A percentile compares a stretch with the other conserved stretches of the same genome.
These are phyloP conservation scores for Trametes coccinea DNA, from an alignment of 768 basidiomycete genomes.

Conservation along the genomic window DNA sequence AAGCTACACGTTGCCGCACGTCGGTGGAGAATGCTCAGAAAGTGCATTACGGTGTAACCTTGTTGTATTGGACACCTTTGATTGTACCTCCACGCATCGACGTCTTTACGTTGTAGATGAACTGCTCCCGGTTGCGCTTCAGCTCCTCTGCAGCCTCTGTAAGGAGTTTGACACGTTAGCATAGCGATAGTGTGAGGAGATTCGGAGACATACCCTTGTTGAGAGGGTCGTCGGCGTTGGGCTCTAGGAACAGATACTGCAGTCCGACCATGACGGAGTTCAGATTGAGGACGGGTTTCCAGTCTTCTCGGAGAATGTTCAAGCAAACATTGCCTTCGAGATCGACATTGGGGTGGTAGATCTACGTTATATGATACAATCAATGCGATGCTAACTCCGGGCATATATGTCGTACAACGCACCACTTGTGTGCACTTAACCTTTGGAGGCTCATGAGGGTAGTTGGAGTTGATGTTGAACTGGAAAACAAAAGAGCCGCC, in stretches of 20 bases:
- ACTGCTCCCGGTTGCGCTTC: constrained; percentile 82
- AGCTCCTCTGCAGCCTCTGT: constrained; percentile 96
- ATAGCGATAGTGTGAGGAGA: not conserved
- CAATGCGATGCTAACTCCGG: not conserved
- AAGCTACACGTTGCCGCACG: not conserved
- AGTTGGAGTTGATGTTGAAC: constrained; percentile 95
- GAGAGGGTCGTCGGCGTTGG: constrained; percentile 96
- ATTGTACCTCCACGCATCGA: constrained; percentile 84
- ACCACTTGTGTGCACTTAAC: constrained; percentile 97
- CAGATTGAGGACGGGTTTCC: constrained; percentile 98
- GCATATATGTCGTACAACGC: constrained; percentile 29
- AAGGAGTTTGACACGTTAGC: constrained; percentile 14
- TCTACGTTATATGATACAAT: constrained; percentile 46
- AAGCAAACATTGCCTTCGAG: constrained; percentile 97
- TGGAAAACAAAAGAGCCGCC: constrained; percentile 93
- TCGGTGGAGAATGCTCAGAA: not conserved
- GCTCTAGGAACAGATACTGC: constrained; percentile 98
- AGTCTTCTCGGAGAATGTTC: constrained; percentile 98
- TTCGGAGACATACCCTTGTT: constrained; percentile 78
- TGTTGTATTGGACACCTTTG: constrained; percentile 79
- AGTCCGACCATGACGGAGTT: constrained; percentile 98
- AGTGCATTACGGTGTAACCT: constrained; percentile 42
- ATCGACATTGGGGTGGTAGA: constrained; percentile 99
- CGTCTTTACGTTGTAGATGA: constrained; percentile 79
- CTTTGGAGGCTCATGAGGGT: constrained; percentile 99